These are phyloP conservation scores for Monosporascus sp. DNA, from an alignment of 2,329 filamentous ascomycete species.

Conservation along the genomic window DNA sequence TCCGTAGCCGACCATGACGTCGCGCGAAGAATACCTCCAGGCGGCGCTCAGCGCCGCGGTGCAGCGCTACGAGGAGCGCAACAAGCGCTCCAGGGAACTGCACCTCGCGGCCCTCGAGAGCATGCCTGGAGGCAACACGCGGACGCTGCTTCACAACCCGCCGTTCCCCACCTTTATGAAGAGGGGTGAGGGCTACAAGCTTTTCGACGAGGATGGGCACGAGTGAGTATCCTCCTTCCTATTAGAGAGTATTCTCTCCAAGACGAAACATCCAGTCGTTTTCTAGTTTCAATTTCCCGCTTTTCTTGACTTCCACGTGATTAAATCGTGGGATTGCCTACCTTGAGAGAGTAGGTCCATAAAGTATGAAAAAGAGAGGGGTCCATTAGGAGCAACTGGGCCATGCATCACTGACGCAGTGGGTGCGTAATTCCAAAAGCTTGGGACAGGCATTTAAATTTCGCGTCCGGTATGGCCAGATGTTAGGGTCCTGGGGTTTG, in stretches of 20 bases:
- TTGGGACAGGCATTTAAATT: too few species aligned
- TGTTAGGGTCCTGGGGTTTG: too few species aligned
- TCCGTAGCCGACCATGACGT: background rate
- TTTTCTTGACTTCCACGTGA: background rate
- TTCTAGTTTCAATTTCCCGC: background rate
- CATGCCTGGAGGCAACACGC: slow-evolving; percentile 25
- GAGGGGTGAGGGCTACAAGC: slow-evolving; percentile 27
- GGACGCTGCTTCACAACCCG: slow-evolving; percentile 26
- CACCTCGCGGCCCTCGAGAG: slow-evolving; percentile 30
- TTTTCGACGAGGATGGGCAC: slow-evolving; percentile 37
- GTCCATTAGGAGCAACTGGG: too few species aligned
- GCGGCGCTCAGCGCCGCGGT: slow-evolving; percentile 27
- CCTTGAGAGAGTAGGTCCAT: background rate
- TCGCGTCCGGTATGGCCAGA: too few species aligned
- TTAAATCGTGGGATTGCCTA: too few species aligned
- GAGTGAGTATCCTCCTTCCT: slow-evolving; percentile 16
- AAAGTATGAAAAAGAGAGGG: too few species aligned
- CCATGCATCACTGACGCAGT: too few species aligned
- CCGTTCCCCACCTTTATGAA: slow-evolving; percentile 39
- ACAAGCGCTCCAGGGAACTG: slow-evolving; percentile 31
- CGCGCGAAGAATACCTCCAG: slow-evolving; percentile 6
- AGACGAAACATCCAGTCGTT: background rate
- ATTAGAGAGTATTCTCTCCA: too few species aligned
- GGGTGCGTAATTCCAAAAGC: too few species aligned
- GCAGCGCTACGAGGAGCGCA: slow-evolving; percentile 28